Base-by-base conservation (phyloP, 2,329 filamentous ascomycete species). In the Fusarium kyushuense region DNA sequence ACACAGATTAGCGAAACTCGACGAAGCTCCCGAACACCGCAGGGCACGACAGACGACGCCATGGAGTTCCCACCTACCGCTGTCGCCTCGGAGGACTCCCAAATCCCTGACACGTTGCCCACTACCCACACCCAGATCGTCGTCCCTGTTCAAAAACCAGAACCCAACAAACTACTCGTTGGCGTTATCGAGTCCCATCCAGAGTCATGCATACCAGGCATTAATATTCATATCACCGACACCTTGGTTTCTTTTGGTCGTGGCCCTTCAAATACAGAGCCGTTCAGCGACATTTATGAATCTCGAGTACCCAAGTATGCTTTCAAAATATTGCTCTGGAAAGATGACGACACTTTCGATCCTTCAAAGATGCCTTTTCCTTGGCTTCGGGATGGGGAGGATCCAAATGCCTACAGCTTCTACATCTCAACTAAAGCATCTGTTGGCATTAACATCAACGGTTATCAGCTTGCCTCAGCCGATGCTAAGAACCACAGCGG, bases 361-460 rank as follows among this genome's bases (percentile, higher is more conserved):
- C 83, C 86, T 82, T 35, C 85, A 85, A 52, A 87, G 86, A 67
- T 83, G 85, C 58, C 89, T 84, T 81, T 79, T 57, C 76, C 81
- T 47, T 79, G 82, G 80, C 62, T 73, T 27, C 65, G 70, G 16
- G 69, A 81, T 48, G 72, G 65, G 3, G 67, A 70, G 6, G 77
- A 84, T 58, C 78, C 84, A 3, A 85, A 87, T 14, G 82, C 90
- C 3, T 90, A 90, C 71, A 85, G 87, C 6, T 91, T 94, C 64
- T 90, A 88, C 75, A 89, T 97, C 51, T 90, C 91, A 2, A 96
- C 93, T 5, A 93, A 94, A 72, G 91, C 92, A 6, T 90, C 89
- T 9, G 83, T 84, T 29, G 92, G 93, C 21, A 92, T 97, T 65
- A 85, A 83, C 69, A 84, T 98, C 75, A 97, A 97, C 73, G 89